Evolutionary conservation across 2,329 filamentous ascomycete genomes (phyloP).

Genomic region (Septoria petroselini): DNA sequence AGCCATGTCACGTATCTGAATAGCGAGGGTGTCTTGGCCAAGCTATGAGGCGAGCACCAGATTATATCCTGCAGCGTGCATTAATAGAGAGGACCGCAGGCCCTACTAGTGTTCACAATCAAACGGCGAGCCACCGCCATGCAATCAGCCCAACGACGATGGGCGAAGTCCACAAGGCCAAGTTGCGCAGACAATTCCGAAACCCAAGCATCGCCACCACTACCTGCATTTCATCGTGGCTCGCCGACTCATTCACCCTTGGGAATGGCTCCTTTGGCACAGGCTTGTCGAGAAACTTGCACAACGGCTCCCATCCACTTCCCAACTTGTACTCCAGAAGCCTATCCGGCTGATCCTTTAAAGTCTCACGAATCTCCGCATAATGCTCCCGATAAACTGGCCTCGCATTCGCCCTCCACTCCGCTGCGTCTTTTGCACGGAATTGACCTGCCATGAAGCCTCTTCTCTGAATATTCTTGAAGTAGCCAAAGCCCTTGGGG

Average conservation of each 20-base stretch:
- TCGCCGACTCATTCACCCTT: slow-evolving; percentile 17
- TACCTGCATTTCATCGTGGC: slow-evolving; percentile 20
- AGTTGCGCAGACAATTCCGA: background rate
- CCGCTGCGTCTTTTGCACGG: slow-evolving; percentile 7
- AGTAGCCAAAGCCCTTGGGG: background rate
- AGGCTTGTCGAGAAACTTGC: slow-evolving; percentile 31
- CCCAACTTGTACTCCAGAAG: slow-evolving; percentile 32
- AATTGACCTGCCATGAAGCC: slow-evolving; percentile 23
- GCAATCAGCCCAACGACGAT: background rate
- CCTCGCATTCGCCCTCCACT: slow-evolving; percentile 20
- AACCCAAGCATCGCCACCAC: slow-evolving; percentile 7
- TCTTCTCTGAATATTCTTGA: slow-evolving; percentile 9
- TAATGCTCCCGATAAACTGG: slow-evolving; percentile 23
- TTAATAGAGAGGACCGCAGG: too few relatives aligned
- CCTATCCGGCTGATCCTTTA: slow-evolving; percentile 25
- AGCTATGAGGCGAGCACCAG: slow-evolving; percentile 1
- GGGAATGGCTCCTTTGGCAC: slow-evolving; percentile 32
- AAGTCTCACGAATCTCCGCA: slow-evolving; percentile 17
- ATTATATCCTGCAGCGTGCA: too few relatives aligned
- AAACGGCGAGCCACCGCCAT: background rate
- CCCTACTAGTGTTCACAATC: too few relatives aligned
- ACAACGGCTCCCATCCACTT: slow-evolving; percentile 35
- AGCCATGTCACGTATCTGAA: slow-evolving; percentile 18
- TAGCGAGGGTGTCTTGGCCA: slow-evolving; percentile 12
- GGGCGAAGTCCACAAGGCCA: background rate